Evolutionary conservation across 1,284 basidiomycete species (phyloP).

Genomic region (Caloboletus firmus): DNA sequence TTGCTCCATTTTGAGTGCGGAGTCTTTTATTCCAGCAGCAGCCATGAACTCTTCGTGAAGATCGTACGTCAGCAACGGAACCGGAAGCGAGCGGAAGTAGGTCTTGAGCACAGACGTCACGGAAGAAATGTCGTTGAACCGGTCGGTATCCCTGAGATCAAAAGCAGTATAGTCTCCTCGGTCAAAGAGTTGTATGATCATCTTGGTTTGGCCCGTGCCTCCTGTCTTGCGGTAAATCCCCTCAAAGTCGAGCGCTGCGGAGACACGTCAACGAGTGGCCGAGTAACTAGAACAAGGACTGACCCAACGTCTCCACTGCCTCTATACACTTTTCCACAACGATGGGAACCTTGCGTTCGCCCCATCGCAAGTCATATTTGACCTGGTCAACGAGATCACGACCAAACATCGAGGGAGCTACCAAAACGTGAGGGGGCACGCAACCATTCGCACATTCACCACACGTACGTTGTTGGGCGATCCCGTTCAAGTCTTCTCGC

Average conservation of each 20-base stretch:
- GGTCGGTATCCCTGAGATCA: constrained; percentile 83
- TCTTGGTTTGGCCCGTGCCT: constrained; percentile 88
- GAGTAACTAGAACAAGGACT: constrained; percentile 27
- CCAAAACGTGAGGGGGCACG: constrained; percentile 7
- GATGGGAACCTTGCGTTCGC: constrained; percentile 70
- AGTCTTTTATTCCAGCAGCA: constrained; percentile 71
- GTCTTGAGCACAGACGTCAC: constrained; percentile 97
- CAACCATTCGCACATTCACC: constrained; percentile 5
- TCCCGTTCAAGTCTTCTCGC: constrained; percentile 37
- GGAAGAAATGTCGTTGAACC: constrained; percentile 96
- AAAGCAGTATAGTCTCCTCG: constrained; percentile 86
- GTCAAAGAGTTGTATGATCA: constrained; percentile 94
- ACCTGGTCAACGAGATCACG: constrained; percentile 85
- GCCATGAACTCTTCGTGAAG: constrained; percentile 89
- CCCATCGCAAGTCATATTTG: constrained; percentile 64
- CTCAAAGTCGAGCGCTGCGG: constrained; percentile 84
- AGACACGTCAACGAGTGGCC: neutral
- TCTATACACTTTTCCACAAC: constrained; percentile 96
- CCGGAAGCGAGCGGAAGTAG: constrained; percentile 90
- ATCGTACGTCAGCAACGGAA: constrained; percentile 88
- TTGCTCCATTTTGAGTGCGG: constrained; percentile 56
- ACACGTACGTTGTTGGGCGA: constrained; percentile 25
- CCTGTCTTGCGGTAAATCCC: constrained; percentile 98
- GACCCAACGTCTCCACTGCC: constrained; percentile 85
- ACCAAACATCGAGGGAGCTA: constrained; percentile 89